phyloP scores from a whole-genome alignment of 345 rosid species.

The Excoecaria cochinchinensis region DNA sequence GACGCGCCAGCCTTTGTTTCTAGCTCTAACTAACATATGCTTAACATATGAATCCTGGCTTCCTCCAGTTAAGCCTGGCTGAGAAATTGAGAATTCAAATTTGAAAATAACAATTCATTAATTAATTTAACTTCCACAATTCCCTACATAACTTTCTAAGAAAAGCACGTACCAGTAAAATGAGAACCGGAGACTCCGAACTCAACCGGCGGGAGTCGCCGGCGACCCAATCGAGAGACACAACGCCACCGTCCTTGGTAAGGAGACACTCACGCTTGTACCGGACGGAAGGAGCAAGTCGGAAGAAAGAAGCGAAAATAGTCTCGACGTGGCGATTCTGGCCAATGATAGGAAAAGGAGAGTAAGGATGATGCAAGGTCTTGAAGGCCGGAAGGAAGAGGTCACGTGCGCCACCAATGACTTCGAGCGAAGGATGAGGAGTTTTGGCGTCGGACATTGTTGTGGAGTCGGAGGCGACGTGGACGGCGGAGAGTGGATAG shows the following conservation, averaged over 20 bases:
- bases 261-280: constrained; percentile 57
- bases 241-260: constrained; percentile 47
- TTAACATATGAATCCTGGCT: constrained; percentile 83
- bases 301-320: constrained; percentile 56
- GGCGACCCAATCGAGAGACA: constrained; percentile 64
- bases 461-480: constrained; percentile 22
- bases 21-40: constrained; percentile 66
- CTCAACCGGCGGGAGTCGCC: constrained; percentile 48
- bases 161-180: constrained; percentile 55
- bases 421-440: constrained; percentile 63
- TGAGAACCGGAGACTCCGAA: constrained; percentile 40
- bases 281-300: constrained; percentile 40
- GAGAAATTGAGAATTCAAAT: constrained; percentile 4
- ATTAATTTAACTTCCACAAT: background rate
- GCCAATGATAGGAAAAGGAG: constrained; percentile 51
- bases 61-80: constrained; percentile 95
- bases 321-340: constrained; percentile 64
- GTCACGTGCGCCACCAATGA: constrained; percentile 64
- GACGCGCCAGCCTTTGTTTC: constrained; percentile 74
- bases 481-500: constrained; percentile 33
- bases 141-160: background rate
- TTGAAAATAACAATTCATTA: background rate
- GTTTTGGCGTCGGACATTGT: constrained; percentile 28
- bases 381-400: constrained; percentile 55
- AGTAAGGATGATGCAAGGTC: constrained; percentile 47